A percentile compares a stretch with the other conserved stretches of the same genome.
phyloP scores from a whole-genome alignment of 352 stramenopile genomes.

The Phytopythium vexans region DNA sequence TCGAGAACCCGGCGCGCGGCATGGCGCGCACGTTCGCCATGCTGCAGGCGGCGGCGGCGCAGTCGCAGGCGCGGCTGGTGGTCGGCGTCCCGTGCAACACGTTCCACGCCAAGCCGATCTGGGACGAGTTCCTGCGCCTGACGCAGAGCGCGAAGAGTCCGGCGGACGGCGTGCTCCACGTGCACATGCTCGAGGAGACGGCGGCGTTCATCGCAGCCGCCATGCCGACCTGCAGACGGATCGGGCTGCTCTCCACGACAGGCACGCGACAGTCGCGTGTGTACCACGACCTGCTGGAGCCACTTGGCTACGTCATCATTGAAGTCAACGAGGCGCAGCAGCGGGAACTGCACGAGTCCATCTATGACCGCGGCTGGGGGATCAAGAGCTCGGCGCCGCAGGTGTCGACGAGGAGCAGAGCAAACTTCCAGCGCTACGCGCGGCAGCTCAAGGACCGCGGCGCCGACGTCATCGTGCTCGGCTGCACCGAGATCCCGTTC shows the following conservation, averaged over 20 bases:
- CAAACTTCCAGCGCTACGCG: slow-evolving; percentile 65
- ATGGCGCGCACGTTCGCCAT: slow-evolving; percentile 78
- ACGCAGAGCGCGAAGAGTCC: slow-evolving; percentile 13
- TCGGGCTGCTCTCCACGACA: slow-evolving; percentile 70
- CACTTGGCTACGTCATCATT: slow-evolving; percentile 49
- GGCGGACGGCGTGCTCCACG: slow-evolving; percentile 20
- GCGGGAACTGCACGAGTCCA: slow-evolving; percentile 64
- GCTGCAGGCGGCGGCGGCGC: slow-evolving; percentile 44
- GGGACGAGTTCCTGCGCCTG: slow-evolving; percentile 59
- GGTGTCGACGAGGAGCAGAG: slow-evolving; percentile 43
- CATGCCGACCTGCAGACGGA: slow-evolving; percentile 38
- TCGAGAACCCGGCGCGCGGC: slow-evolving; percentile 68
- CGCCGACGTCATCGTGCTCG: slow-evolving; percentile 66
- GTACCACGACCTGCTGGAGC: slow-evolving; percentile 68
- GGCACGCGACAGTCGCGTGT: slow-evolving; percentile 57
- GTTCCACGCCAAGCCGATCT: slow-evolving; percentile 71
- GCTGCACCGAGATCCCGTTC: slow-evolving; percentile 80
- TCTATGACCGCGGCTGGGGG: slow-evolving; percentile 68
- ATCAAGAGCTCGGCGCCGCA: slow-evolving; percentile 71
- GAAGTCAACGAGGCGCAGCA: slow-evolving; percentile 50
- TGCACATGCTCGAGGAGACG: slow-evolving; percentile 77
- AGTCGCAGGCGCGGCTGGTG: slow-evolving; percentile 39
- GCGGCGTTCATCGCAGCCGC: slow-evolving; percentile 48
- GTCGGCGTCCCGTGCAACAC: slow-evolving; percentile 72
- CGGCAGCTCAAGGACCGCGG: slow-evolving; percentile 35